Evolutionary conservation across 1,284 basidiomycete genomes (phyloP).

Genomic region (Rhodotorula sp.): DNA sequence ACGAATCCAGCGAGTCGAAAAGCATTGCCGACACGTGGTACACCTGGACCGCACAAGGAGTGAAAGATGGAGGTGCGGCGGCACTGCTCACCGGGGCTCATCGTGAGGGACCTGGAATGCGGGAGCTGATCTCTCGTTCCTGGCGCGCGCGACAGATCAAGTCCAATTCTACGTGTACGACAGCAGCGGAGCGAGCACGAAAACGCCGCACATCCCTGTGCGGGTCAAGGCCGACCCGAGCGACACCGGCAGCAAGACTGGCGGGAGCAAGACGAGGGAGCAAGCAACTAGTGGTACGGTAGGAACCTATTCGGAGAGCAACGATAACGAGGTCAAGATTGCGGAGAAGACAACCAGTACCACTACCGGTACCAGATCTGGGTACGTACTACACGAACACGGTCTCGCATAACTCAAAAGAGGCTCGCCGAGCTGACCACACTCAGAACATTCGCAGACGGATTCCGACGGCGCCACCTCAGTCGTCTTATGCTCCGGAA

Average conservation of each 20-base stretch:
- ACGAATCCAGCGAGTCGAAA: not conserved
- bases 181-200: constrained; percentile 3
- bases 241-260: not conserved
- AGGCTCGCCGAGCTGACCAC: too few relatives aligned
- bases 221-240: not conserved
- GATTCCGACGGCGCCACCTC: not conserved
- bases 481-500: not conserved
- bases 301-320: too few relatives aligned
- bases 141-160: not conserved
- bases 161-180: constrained; percentile 25
- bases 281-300: not conserved
- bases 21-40: not conserved
- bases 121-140: not conserved
- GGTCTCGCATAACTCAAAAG: too few relatives aligned
- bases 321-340: not conserved
- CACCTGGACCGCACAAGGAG: not conserved
- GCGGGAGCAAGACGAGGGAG: not conserved
- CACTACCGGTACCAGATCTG: not conserved
- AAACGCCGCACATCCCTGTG: constrained; percentile 2
- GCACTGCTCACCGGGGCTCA: not conserved
- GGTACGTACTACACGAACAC: too few relatives aligned
- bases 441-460: not conserved
- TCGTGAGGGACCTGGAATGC: not conserved
- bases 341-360: not conserved
- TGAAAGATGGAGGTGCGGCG: constrained; percentile 6